A percentile compares a stretch with the other conserved stretches of the same genome.
Evolutionary conservation across 148 eudicot genomes (phyloP).

Genomic region (Fagopyrum tataricum): DNA sequence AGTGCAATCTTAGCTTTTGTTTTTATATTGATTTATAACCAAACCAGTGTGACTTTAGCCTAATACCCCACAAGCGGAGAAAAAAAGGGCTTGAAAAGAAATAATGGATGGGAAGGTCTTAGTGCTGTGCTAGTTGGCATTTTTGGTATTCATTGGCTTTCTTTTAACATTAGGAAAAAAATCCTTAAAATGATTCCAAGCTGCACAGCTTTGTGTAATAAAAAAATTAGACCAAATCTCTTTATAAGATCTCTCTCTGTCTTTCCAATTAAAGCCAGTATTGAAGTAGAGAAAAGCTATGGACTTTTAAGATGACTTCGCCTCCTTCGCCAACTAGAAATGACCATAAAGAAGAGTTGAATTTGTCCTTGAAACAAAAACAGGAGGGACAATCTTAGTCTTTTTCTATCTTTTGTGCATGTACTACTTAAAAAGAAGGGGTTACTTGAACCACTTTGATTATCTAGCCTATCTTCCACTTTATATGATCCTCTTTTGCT

Average conservation of each 20-base stretch:
- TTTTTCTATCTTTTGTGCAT: conserved; percentile 2
- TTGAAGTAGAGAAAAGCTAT: not conserved
- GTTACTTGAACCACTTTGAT: not conserved
- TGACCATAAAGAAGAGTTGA: conserved; percentile 6
- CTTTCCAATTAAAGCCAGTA: conserved; percentile 21
- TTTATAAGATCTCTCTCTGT: conserved; percentile 37
- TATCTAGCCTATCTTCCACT: not conserved
- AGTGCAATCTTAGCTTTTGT: conserved; percentile 25
- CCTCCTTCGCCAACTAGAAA: not conserved
- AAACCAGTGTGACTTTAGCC: conserved; percentile 31
- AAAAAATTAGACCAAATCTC: conserved; percentile 34
- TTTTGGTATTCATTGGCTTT: conserved; percentile 18
- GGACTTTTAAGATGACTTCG: conserved; percentile 11
- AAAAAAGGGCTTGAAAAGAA: conserved; percentile 13
- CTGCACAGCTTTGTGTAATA: conserved; percentile 30
- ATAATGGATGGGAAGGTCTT: conserved; percentile 14
- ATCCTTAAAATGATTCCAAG: conserved; percentile 19
- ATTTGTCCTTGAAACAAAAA: not conserved
- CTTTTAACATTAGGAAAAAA: conserved; percentile 7
- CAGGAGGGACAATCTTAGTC: not conserved
- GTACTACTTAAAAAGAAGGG: conserved; percentile 5
- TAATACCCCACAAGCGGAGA: conserved; percentile 19
- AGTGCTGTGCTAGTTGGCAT: conserved; percentile 23
- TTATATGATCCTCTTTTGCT: not conserved
- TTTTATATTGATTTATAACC: conserved; percentile 24